These are phyloP conservation scores for Truncatella angustata DNA, from an alignment of 2,329 filamentous ascomycete species.

Conservation along the genomic window DNA sequence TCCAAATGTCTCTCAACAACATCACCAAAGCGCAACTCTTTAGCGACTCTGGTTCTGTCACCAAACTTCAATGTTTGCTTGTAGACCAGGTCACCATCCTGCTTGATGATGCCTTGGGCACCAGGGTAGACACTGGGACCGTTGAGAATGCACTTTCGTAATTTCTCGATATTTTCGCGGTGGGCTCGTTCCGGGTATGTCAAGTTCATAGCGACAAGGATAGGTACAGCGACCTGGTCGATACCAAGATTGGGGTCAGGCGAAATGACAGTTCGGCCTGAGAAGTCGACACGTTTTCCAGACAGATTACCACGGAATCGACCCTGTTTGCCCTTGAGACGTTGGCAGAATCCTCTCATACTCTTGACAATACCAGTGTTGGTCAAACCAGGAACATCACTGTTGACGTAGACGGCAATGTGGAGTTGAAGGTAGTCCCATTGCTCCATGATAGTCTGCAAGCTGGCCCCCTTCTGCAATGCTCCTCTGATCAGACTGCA, in stretches of 20 bases:
- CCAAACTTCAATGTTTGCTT: conserved; percentile 76
- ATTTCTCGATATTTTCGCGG: conserved; percentile 79
- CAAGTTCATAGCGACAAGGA: conserved; percentile 90
- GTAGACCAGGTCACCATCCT: conserved; percentile 53
- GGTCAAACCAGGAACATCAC: conserved; percentile 88
- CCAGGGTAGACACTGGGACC: conserved; percentile 82
- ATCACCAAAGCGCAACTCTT: conserved; percentile 76
- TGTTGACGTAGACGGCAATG: conserved; percentile 97
- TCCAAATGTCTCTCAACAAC: conserved; percentile 92
- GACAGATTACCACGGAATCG: conserved; percentile 96
- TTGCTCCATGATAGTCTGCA: conserved; percentile 92
- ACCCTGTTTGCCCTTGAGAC: conserved; percentile 94
- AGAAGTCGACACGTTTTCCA: conserved; percentile 98
- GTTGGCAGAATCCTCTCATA: conserved; percentile 86
- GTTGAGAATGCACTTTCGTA: conserved; percentile 71
- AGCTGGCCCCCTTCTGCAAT: conserved; percentile 76
- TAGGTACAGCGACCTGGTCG: conserved; percentile 88
- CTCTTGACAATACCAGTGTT: conserved; percentile 84
- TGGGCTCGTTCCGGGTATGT: conserved; percentile 92
- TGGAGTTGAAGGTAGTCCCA: conserved; percentile 97
- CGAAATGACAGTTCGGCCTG: conserved; percentile 94
- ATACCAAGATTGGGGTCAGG: conserved; percentile 93
- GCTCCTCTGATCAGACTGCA: conserved; percentile 84
- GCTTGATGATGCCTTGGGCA: conserved; percentile 77
- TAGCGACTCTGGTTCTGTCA: conserved; percentile 68